Percentiles rank a stretch among this genome's conserved stretches.
phyloP scores from a whole-genome alignment of 148 eudicot species.

The Heliosperma pusillum region DNA sequence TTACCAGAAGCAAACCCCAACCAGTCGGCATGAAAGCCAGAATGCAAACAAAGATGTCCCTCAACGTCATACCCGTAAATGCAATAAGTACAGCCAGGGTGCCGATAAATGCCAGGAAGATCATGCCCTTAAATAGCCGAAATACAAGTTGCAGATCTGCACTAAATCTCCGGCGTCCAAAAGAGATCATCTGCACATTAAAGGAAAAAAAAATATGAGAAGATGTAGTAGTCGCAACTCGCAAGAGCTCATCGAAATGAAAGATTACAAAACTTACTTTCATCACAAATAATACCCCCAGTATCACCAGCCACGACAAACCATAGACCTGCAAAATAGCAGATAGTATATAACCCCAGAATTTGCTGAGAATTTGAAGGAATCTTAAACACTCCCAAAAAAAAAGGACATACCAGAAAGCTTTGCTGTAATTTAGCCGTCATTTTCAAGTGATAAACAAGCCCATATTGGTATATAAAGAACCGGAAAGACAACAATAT shows the following conservation, averaged over 20 bases:
- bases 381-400: background rate
- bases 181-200: slow-evolving; percentile 35
- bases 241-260: background rate
- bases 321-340: slow-evolving; percentile 79
- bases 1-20: slow-evolving; percentile 51
- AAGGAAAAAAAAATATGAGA: background rate
- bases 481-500: slow-evolving; percentile 69
- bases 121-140: slow-evolving; percentile 42
- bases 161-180: slow-evolving; percentile 45
- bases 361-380: background rate
- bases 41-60: slow-evolving; percentile 77
- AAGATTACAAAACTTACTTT: slow-evolving; percentile 48
- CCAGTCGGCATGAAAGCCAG: slow-evolving; percentile 99
- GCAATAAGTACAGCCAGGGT: slow-evolving; percentile 53
- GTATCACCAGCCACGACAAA: slow-evolving; percentile 87
- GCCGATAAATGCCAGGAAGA: slow-evolving; percentile 38
- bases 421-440: slow-evolving; percentile 41
- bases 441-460: slow-evolving; percentile 82
- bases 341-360: background rate
- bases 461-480: slow-evolving; percentile 94
- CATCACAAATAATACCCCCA: slow-evolving; percentile 72
- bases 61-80: slow-evolving; percentile 56
- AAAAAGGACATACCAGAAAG: slow-evolving; percentile 56
- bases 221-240: background rate
- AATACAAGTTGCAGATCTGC: slow-evolving; percentile 51